Evolutionary conservation across 1,139 yeast genomes (phyloP).

Genomic region (Scheffersomyces illinoinensis): DNA sequence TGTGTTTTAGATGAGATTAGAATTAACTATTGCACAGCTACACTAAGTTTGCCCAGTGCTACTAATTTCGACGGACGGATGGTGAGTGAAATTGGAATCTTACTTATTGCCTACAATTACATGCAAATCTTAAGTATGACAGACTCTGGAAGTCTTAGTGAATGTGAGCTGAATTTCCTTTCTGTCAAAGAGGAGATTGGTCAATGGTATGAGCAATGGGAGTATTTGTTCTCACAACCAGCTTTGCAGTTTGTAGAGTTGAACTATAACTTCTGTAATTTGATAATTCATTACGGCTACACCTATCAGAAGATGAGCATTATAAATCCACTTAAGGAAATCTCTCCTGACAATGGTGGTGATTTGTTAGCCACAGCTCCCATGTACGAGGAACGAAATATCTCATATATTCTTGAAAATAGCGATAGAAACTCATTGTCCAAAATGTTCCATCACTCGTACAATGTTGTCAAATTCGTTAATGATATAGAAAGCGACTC

Average conservation of each 20-base stretch:
- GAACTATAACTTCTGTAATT: slow-evolving; percentile 65
- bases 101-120: slow-evolving; percentile 62
- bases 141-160: slow-evolving; percentile 18
- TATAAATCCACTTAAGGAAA: background rate
- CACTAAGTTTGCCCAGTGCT: slow-evolving; percentile 61
- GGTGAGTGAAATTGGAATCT: slow-evolving; percentile 74
- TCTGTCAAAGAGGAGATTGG: slow-evolving; percentile 40
- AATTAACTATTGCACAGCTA: slow-evolving; percentile 60
- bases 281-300: slow-evolving; percentile 47
- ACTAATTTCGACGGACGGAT: slow-evolving; percentile 83
- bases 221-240: slow-evolving; percentile 68
- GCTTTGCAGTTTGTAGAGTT: slow-evolving; percentile 76
- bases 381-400: slow-evolving; percentile 24
- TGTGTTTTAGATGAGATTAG: slow-evolving; percentile 71
- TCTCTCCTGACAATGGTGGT: background rate
- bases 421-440: slow-evolving; percentile 21
- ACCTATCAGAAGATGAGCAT: slow-evolving; percentile 22
- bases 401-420: slow-evolving; percentile 22
- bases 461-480: slow-evolving; percentile 43
- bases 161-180: slow-evolving; percentile 22
- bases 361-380: slow-evolving; percentile 1
- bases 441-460: slow-evolving; percentile 35
- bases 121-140: slow-evolving; percentile 42
- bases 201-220: slow-evolving; percentile 73
- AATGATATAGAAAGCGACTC: slow-evolving; percentile 52